Evolutionary conservation across 495 filamentous ascomycete species (phyloP).

Genomic region (Aspergillus sclerotiicarbonarius): DNA sequence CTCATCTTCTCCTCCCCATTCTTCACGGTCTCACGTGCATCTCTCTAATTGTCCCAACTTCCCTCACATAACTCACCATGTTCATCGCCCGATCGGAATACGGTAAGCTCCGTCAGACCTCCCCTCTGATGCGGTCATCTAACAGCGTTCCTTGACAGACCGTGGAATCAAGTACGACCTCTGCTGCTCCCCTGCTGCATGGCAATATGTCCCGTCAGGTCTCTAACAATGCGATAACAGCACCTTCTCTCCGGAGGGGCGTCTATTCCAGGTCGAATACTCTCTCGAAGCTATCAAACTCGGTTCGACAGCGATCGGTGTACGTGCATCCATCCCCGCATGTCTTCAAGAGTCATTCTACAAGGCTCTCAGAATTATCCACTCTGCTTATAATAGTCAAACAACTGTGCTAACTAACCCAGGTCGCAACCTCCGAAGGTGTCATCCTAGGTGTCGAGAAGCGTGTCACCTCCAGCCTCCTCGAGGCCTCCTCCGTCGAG

Average conservation of each 20-base stretch:
- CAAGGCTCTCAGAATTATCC: neutral
- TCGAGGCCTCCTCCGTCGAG: slow-evolving; percentile 95
- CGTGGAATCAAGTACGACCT: slow-evolving; percentile 93
- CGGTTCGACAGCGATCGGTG: slow-evolving; percentile 95
- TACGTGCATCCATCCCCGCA: slow-evolving; percentile 38
- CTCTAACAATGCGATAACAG: slow-evolving; percentile 50
- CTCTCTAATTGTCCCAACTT: neutral
- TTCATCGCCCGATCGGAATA: slow-evolving; percentile 99
- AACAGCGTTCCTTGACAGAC: slow-evolving; percentile 58
- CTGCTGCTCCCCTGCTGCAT: neutral
- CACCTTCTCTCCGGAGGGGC: slow-evolving; percentile 99
- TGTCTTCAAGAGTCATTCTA: neutral
- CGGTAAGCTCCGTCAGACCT: slow-evolving; percentile 58
- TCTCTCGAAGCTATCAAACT: slow-evolving; percentile 99
- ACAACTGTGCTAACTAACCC: neutral
- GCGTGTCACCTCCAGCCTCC: slow-evolving; percentile 93
- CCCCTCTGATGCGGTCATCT: slow-evolving; percentile 25
- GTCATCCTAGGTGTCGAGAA: slow-evolving; percentile 98
- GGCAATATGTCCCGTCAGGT: neutral
- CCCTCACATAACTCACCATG: slow-evolving; percentile 60
- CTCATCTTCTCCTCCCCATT: slow-evolving; percentile 3
- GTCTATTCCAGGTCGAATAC: slow-evolving; percentile 99
- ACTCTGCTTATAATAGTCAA: neutral
- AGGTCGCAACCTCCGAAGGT: slow-evolving; percentile 88
- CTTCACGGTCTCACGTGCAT: neutral